phyloP scores from a whole-genome alignment of 345 rosid species.

The Hibiscus mutabilis region DNA sequence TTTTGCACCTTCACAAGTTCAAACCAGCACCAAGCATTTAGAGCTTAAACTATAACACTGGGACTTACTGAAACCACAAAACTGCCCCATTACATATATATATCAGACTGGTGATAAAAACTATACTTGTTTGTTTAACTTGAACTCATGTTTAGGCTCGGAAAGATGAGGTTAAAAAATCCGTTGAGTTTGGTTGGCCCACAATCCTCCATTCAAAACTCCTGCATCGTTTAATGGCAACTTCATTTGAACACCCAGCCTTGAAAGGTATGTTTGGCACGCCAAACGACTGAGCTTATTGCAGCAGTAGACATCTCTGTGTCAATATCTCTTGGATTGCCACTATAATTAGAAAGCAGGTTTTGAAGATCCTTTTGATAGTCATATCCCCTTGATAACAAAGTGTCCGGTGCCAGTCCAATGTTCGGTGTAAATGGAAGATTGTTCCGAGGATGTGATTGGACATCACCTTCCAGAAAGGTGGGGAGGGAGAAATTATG shows the following conservation, averaged over 20 bases:
- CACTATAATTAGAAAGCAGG: conserved; percentile 76
- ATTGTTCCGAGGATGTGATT: conserved; percentile 56
- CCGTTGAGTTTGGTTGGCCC: conserved; percentile 79
- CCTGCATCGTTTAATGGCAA: background rate
- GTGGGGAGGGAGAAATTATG: conserved; percentile 63
- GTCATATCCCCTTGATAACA: conserved; percentile 79
- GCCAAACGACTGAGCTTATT: conserved; percentile 83
- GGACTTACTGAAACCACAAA: background rate
- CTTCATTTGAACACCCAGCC: conserved; percentile 33
- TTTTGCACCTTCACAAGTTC: conserved; percentile 73
- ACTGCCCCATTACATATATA: background rate
- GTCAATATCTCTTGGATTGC: conserved; percentile 69
- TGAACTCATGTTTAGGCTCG: background rate
- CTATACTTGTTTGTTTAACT: background rate
- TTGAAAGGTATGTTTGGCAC: conserved; percentile 69
- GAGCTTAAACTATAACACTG: background rate
- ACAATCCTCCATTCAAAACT: conserved; percentile 10
- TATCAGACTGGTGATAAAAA: background rate
- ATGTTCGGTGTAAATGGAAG: conserved; percentile 57
- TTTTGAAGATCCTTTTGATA: conserved; percentile 95
- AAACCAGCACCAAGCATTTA: conserved; percentile 1
- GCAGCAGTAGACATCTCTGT: conserved; percentile 89
- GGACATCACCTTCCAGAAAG: conserved; percentile 72
- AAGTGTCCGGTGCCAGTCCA: conserved; percentile 62
- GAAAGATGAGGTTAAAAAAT: background rate